Base-by-base conservation (phyloP, 2,329 filamentous ascomycete species). In the Aspergillus quadrilineatus region DNA sequence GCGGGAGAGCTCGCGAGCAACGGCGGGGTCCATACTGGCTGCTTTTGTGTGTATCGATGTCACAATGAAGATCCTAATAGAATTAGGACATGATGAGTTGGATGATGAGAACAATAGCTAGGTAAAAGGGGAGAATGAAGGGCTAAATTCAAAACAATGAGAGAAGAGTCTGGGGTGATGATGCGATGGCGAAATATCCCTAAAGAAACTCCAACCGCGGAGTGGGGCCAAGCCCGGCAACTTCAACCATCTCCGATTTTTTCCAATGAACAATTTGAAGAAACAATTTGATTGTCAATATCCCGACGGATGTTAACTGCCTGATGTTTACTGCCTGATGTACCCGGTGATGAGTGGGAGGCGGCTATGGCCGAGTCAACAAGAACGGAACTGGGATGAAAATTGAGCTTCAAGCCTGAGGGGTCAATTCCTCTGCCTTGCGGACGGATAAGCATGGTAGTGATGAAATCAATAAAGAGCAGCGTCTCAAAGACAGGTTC, bases 1-100 rank as follows among this genome's bases (percentile, higher is more conserved):
- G 61, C 79, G 80, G 34, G 79, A 77, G 60, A 88, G 77, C 71
- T 88, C 85, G 59, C 77, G 75, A 56, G 75, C 64, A 61, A 86
- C 73, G 57, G 69, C 61, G 64, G 76, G 72, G 67, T 82, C 78
- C 69, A 79, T 73, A 50, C 47, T 59, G 22, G 28, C 56, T 51
- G 17, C 15, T 6, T 4, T 30, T 22, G 30, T 39, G 34, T 28
- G 15, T 49, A 17, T 49, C 29, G 14, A 32, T 30, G 6, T 14
- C 14, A 36, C 36, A 28, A 17, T 4, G 36, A 28, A 47, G 17
- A 6, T 55, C 22, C 39, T 42, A 17, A 45, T 45, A 12, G 26
- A 28, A 39, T n/a, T 47, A 53, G 42, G 50, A 32, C 50, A 53
- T 53, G 50, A 7, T 32, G 15, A 17, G 14, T 15, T n/a, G 14